Conservation (phyloP, 1,139 yeast species). For the Zhuliangozyma blackwelliae region DNA sequence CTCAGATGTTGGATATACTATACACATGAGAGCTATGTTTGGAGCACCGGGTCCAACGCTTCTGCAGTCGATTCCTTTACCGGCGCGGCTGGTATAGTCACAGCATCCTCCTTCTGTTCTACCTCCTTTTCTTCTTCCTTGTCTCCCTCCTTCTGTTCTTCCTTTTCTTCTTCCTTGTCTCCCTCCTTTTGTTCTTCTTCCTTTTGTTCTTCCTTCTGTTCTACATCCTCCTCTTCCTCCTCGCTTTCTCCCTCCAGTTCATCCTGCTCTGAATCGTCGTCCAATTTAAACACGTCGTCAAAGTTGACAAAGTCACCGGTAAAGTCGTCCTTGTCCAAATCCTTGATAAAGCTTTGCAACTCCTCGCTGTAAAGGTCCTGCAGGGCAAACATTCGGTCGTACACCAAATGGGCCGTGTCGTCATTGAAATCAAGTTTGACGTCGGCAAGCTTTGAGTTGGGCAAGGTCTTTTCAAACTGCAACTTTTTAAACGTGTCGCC, state of each 20-base stretch:
- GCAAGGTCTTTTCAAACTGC: constrained; percentile 13
- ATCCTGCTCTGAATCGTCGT: constrained; percentile 10
- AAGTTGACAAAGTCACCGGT: constrained; percentile 29
- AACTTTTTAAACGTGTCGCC: constrained; percentile 15
- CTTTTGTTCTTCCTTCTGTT: constrained; percentile 15
- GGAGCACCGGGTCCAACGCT: constrained; percentile 21
- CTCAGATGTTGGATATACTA: too few relatives aligned
- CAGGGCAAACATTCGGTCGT: constrained; percentile 19
- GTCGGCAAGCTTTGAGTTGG: constrained; percentile 5
- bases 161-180: constrained; percentile 5
- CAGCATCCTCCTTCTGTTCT: background rate
- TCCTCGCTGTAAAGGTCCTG: constrained; percentile 17
- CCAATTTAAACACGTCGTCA: constrained; percentile 14
- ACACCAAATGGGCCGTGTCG: constrained; percentile 24
- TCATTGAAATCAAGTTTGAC: constrained; percentile 18
- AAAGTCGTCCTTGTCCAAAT: constrained; percentile 26
- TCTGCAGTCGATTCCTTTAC: constrained; percentile 14
- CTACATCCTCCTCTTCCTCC: constrained; percentile 9
- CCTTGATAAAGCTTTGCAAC: constrained; percentile 17
- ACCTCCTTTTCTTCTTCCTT: constrained; percentile 1
- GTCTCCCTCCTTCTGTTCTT: constrained; percentile 3
- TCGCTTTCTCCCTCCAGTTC: constrained; percentile 13
- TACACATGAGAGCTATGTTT: constrained; percentile 1
- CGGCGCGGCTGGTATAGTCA: background rate
- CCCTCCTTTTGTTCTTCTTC: constrained; percentile 12